phyloP scores from a whole-genome alignment of 257 asterid genomes.

The Euphrasia confusa region DNA sequence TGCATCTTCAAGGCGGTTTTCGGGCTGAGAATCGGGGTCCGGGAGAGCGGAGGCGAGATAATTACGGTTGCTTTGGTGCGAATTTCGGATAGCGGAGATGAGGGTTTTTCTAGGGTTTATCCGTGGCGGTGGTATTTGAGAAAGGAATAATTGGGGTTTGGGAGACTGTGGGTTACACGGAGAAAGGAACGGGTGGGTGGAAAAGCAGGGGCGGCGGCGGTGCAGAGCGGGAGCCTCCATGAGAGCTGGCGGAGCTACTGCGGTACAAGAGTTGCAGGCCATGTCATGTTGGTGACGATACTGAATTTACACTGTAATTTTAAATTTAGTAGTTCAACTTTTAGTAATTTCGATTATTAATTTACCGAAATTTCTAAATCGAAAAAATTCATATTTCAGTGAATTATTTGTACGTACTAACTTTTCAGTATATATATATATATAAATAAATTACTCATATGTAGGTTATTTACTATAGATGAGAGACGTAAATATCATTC shows the following conservation, averaged over 20 bases:
- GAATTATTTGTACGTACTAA: too few relatives aligned
- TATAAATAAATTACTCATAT: too few relatives aligned
- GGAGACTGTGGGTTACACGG: slow-evolving; percentile 9
- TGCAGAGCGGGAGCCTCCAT: slow-evolving; percentile 30
- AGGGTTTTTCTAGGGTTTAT: slow-evolving; percentile 35
- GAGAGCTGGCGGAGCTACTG: slow-evolving; percentile 23
- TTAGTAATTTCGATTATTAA: too few relatives aligned
- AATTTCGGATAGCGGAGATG: slow-evolving; percentile 16
- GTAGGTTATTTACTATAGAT: too few relatives aligned
- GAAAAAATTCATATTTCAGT: too few relatives aligned
- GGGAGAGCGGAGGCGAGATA: slow-evolving; percentile 18
- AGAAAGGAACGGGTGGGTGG: slow-evolving; percentile 14
- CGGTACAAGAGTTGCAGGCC: slow-evolving; percentile 8
- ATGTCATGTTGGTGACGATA: not conserved
- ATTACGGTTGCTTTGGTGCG: slow-evolving; percentile 20
- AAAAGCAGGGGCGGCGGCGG: slow-evolving; percentile 20
- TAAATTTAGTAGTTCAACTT: too few relatives aligned
- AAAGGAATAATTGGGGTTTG: slow-evolving; percentile 10
- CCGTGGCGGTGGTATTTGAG: slow-evolving; percentile 28
- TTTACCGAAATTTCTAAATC: too few relatives aligned
- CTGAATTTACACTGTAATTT: too few relatives aligned
- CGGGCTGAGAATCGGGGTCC: slow-evolving; percentile 25
- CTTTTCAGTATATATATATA: too few relatives aligned
- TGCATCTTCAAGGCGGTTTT: slow-evolving; percentile 36
- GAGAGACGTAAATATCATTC: too few relatives aligned